Percentiles rank a stretch among this genome's conserved stretches.
Evolutionary conservation across 2,329 filamentous ascomycete genomes (phyloP).

Genomic region (Pyricularia sp.): DNA sequence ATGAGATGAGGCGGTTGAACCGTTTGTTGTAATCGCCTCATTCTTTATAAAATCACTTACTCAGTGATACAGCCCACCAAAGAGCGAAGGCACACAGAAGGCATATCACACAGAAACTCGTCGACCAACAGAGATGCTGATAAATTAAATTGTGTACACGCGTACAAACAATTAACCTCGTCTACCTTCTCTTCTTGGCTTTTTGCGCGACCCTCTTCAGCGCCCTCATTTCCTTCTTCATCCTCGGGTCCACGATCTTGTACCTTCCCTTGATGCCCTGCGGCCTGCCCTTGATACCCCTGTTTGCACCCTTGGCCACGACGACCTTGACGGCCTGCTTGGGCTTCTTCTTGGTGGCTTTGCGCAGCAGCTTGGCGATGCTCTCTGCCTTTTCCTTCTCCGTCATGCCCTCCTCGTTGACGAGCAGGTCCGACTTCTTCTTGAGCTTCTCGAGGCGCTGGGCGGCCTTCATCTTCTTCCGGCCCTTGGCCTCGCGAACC

Average conservation of each 20-base stretch:
- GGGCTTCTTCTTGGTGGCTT: constrained; percentile 75
- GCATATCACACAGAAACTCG: neutral
- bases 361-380: constrained; percentile 70
- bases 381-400: constrained; percentile 90
- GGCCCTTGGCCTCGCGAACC: constrained; percentile 86
- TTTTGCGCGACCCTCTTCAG: constrained; percentile 69
- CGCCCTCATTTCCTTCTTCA: constrained; percentile 92
- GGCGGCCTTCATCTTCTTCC: constrained; percentile 93
- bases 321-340: constrained; percentile 75
- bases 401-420: constrained; percentile 80
- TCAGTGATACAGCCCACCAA: neutral
- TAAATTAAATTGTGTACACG: neutral
- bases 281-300: constrained; percentile 66
- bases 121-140: neutral
- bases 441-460: constrained; percentile 85
- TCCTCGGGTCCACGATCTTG: constrained; percentile 86
- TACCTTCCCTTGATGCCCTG: constrained; percentile 91
- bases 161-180: neutral
- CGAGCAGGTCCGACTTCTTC: constrained; percentile 88
- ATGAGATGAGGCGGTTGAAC: neutral
- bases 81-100: neutral
- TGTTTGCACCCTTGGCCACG: constrained; percentile 73
- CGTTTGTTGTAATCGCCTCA: neutral
- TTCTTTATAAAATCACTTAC: neutral
- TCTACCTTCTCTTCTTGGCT: constrained; percentile 33